phyloP scores from a whole-genome alignment of 805 yeast genomes.

The Cyberlindnera samutprakarnensis region DNA sequence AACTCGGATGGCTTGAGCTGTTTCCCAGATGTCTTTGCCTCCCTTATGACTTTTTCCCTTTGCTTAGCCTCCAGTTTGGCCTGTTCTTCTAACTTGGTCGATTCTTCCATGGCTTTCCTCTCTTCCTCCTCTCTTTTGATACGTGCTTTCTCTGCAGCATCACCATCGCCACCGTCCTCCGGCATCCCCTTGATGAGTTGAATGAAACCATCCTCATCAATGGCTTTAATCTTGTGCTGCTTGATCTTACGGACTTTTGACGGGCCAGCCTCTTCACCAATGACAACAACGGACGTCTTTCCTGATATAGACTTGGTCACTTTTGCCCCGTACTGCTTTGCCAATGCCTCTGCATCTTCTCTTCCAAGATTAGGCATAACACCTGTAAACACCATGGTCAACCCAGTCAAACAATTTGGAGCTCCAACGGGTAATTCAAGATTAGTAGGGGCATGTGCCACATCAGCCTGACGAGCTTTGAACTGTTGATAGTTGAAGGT shows the following conservation, averaged over 20 bases:
- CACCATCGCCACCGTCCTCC: slow-evolving; percentile 85
- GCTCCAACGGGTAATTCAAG: slow-evolving; percentile 71
- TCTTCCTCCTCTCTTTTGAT: slow-evolving; percentile 67
- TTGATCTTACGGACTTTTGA: slow-evolving; percentile 81
- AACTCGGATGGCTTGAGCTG: slow-evolving; percentile 6
- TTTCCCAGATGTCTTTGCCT: slow-evolving; percentile 21
- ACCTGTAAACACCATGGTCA: slow-evolving; percentile 93
- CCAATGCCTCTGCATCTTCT: slow-evolving; percentile 64
- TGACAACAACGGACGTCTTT: slow-evolving; percentile 79
- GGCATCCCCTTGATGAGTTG: slow-evolving; percentile 76
- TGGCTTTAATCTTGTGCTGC: slow-evolving; percentile 66
- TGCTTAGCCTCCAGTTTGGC: slow-evolving; percentile 31
- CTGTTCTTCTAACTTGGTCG: slow-evolving; percentile 38
- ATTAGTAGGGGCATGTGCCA: slow-evolving; percentile 27
- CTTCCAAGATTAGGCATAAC: slow-evolving; percentile 74
- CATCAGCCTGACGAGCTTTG: slow-evolving; percentile 36
- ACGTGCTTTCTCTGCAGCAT: slow-evolving; percentile 64
- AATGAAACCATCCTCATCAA: slow-evolving; percentile 80
- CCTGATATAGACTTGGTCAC: slow-evolving; percentile 82
- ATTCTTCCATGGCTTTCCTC: slow-evolving; percentile 43
- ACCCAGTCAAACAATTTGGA: slow-evolving; percentile 79
- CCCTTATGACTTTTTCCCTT: slow-evolving; percentile 18
- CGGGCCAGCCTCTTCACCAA: slow-evolving; percentile 97
- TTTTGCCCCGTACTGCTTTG: slow-evolving; percentile 84
- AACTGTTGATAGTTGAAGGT: slow-evolving; percentile 52